Evolutionary conservation across 192 early-diverging fungal species (phyloP).

Genomic region (Mortierella claussenii): DNA sequence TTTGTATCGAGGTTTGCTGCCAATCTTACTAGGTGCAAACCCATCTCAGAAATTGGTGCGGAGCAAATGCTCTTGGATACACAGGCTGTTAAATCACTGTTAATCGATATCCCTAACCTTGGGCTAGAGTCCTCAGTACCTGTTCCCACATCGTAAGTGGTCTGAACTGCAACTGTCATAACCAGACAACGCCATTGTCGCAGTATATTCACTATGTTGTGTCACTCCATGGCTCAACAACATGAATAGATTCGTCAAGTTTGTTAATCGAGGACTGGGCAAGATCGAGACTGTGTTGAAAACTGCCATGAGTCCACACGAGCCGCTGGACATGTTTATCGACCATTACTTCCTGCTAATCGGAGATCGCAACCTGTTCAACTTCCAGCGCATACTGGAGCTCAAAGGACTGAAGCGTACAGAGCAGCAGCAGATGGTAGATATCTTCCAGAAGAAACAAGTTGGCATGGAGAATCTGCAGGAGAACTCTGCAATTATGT

Average conservation of each 20-base stretch:
- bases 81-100: constrained; percentile 86
- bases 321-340: constrained; percentile 85
- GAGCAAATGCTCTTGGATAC: constrained; percentile 98
- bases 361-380: constrained; percentile 69
- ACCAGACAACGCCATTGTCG: too few relatives aligned
- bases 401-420: constrained; percentile 79
- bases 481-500: constrained; percentile 60
- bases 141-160: constrained; percentile 70
- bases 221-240: too few relatives aligned
- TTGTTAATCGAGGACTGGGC: constrained; percentile 83
- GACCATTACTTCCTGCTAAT: constrained; percentile 92
- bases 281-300: constrained; percentile 92
- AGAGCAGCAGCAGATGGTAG: constrained; percentile 67
- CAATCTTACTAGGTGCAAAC: constrained; percentile 79
- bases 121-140: constrained; percentile 62
- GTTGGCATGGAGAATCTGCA: constrained; percentile 47
- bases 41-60: constrained; percentile 93
- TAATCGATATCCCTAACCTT: constrained; percentile 80
- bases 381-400: constrained; percentile 85
- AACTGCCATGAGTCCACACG: constrained; percentile 84
- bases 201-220: neutral
- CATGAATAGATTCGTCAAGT: constrained; percentile 89
- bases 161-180: too few relatives aligned
- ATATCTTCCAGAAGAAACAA: constrained; percentile 62
- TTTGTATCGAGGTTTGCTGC: constrained; percentile 75